Evolutionary conservation across 768 basidiomycete genomes (phyloP).

Genomic region (Kwoniella sp.): DNA sequence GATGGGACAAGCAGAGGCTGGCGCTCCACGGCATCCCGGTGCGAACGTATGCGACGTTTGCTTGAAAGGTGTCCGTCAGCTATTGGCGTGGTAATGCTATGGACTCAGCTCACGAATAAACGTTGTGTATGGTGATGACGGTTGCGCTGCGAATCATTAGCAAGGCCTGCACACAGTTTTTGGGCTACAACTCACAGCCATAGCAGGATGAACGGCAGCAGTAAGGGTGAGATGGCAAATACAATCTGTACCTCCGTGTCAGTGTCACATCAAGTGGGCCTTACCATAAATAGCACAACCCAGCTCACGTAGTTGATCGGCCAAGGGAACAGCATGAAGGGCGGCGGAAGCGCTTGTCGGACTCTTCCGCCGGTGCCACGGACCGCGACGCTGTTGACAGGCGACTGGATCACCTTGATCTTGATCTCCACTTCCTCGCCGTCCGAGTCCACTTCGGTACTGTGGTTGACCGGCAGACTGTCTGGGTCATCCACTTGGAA

Average conservation of each 20-base stretch:
- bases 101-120: constrained; percentile 12
- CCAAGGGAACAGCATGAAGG: constrained; percentile 27
- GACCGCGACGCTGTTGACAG: background rate
- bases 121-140: constrained; percentile 14
- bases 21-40: background rate
- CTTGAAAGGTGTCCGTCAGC: too few species aligned
- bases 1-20: background rate
- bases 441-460: constrained; percentile 4
- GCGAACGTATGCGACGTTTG: background rate
- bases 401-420: constrained; percentile 8
- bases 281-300: background rate
- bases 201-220: constrained; percentile 15
- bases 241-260: background rate
- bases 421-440: constrained; percentile 10
- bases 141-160: background rate
- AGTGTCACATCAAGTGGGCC: background rate
- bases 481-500: constrained; percentile 8
- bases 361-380: background rate
- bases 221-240: constrained; percentile 15
- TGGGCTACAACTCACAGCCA: constrained; percentile 13
- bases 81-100: too few species aligned
- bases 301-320: constrained; percentile 37
- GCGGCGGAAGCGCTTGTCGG: constrained; percentile 24
- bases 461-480: constrained; percentile 2
- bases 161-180: background rate